Evolutionary conservation across 2,329 filamentous ascomycete genomes (phyloP), one percentile per base, ranked within the genome.

Genomic region (Phyllosticta capitalensis): DNA sequence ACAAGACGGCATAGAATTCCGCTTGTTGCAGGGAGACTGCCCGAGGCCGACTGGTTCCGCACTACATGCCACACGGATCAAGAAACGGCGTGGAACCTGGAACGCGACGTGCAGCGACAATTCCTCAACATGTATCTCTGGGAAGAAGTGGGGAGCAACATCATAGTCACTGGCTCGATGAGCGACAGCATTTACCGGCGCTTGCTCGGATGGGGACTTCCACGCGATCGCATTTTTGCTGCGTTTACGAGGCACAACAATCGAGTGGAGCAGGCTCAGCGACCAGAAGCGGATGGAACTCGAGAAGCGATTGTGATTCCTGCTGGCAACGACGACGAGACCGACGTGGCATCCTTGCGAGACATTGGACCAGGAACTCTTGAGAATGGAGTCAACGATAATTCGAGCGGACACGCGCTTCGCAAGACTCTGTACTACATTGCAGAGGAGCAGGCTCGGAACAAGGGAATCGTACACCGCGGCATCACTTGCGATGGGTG

Each of bases 401-500:
- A 54, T 72, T 59, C 72, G 9, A 78, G 81, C 61, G 89, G 89
- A 6, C 89, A 94, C 67, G 92, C 91, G 62, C 85, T 95, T 54
- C 87, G 95, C 52, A 89, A 86, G 63, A 79, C 96, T 1, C 79
- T 97, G 0, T 97, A 96, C 69, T 84, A 92, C 61, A 95, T 97
- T 53, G 95, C 92, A 0, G 92, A 96, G 72, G 91, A 97, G 65
- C 92, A 96, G 69, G 90, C 92, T 1, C 84, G 87, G 59, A 82
- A 89, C 56, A 92, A 94, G 69, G 89, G 90, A 20, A 96, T 94
- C 68, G 87, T 96, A 21, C 94, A 99, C 71, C 83, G 92, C 12
- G 92, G 94, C 12, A 95, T 95, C 62, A 88, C 87, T 45, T 99
- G 94, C 71, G 96, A 97, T 71, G 85, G 85, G 55, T 99, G 94